phyloP scores from a whole-genome alignment of 225 moss, liverwort and hornwort species.

The Pseudoscleropodium purum region DNA sequence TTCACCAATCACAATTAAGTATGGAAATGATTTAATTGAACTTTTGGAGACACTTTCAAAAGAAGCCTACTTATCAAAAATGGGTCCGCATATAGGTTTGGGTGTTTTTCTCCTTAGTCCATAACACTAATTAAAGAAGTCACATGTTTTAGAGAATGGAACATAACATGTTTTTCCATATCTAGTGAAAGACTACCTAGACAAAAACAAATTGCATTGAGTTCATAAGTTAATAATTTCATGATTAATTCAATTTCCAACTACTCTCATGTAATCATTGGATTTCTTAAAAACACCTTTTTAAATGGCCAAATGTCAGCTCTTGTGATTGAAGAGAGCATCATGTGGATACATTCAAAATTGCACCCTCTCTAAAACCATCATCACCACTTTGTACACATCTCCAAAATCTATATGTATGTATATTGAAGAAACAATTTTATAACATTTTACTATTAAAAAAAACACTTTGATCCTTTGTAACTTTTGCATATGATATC shows the following conservation, averaged over 20 bases:
- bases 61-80: background rate
- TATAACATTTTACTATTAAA: no score
- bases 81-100: rapidly evolving
- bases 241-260: background rate
- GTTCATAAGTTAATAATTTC: background rate
- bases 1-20: background rate
- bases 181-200: rapidly evolving
- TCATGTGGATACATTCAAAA: no score
- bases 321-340: background rate
- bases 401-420: no score
- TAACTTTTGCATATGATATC: no score
- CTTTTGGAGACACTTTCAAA: background rate
- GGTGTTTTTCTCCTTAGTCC: background rate
- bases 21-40: background rate
- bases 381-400: no score
- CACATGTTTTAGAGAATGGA: background rate
- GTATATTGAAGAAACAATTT: no score
- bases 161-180: background rate
- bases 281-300: no score
- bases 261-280: no score
- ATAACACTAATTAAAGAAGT: background rate
- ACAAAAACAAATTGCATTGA: background rate
- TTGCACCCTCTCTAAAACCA: no score
- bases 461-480: no score
- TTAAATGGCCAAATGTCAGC: background rate